Conservation (phyloP, 108 stramenopile genomes). For the Nitzschia sp. region DNA sequence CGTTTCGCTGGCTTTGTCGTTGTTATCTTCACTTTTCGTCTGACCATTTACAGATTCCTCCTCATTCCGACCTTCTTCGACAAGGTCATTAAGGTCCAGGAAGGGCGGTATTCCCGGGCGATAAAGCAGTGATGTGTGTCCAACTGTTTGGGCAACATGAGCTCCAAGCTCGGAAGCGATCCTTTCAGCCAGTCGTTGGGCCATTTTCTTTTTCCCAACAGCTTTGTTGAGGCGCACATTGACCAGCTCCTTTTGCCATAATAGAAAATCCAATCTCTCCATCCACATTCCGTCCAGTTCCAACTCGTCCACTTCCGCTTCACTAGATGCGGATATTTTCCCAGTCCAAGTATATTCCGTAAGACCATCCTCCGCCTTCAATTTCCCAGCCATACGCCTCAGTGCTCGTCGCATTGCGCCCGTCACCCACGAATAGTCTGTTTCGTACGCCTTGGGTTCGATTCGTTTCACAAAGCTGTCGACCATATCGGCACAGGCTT, state of each 20-base stretch:
- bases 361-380: constrained; percentile 56
- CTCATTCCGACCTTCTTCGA: neutral
- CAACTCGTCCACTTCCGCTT: constrained; percentile 35
- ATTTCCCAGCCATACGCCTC: constrained; percentile 47
- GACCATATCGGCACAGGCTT: constrained; percentile 56
- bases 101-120: constrained; percentile 62
- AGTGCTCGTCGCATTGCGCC: constrained; percentile 55
- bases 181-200: constrained; percentile 54
- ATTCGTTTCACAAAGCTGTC: constrained; percentile 72
- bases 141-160: constrained; percentile 76
- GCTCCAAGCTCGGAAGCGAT: constrained; percentile 63
- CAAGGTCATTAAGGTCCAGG: constrained; percentile 66
- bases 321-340: neutral
- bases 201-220: constrained; percentile 71
- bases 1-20: neutral
- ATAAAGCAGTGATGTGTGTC: constrained; percentile 80
- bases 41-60: neutral
- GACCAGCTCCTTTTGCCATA: constrained; percentile 79
- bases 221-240: constrained; percentile 66
- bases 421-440: constrained; percentile 43
- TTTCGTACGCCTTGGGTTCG: constrained; percentile 38
- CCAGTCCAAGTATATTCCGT: constrained; percentile 49
- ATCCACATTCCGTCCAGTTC: constrained; percentile 51
- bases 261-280: constrained; percentile 54
- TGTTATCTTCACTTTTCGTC: too few species aligned